Evolutionary conservation across 2,329 filamentous ascomycete species (phyloP).

Genomic region (Aspergillus aculeatus): DNA sequence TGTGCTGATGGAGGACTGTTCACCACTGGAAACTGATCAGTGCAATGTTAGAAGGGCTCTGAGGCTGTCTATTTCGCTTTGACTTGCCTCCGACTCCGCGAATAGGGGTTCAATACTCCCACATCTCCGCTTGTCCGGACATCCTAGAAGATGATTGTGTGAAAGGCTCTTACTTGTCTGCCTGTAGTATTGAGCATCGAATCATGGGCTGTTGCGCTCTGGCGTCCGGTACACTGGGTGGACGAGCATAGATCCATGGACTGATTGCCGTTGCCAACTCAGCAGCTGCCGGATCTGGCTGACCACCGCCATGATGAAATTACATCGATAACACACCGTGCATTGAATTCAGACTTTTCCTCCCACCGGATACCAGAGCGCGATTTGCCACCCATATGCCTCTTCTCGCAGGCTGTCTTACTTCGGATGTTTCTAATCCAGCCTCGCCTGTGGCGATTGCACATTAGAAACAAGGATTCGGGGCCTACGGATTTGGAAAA

Average conservation of each 20-base stretch:
- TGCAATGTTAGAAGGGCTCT: conserved; percentile 16
- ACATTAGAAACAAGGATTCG: conserved; percentile 28
- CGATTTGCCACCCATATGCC: conserved; percentile 31
- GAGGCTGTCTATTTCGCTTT: conserved; percentile 12
- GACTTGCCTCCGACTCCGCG: conserved; percentile 13
- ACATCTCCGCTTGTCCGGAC: conserved; percentile 19
- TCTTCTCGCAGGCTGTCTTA: conserved; percentile 27
- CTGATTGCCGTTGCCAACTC: conserved; percentile 33
- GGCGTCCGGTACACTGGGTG: conserved; percentile 18
- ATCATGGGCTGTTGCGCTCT: conserved; percentile 24
- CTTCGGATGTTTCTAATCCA: conserved; percentile 20
- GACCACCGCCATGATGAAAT: conserved; percentile 21
- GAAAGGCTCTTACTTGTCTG: conserved; percentile 9
- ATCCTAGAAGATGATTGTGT: conserved; percentile 14
- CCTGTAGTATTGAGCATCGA: conserved; percentile 20
- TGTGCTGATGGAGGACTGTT: conserved; percentile 24
- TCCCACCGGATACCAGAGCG: conserved; percentile 24
- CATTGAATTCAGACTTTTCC: conserved; percentile 19
- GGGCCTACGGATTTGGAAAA: conserved; percentile 17
- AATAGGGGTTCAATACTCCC: conserved; percentile 12
- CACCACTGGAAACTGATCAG: conserved; percentile 24
- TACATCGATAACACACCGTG: conserved; percentile 15
- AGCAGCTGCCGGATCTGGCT: conserved; percentile 22
- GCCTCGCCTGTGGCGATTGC: conserved; percentile 25
- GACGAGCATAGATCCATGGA: conserved; percentile 25